Conservation (phyloP, 192 early-diverging fungal genomes). For the Coemansia sp. region DNA sequence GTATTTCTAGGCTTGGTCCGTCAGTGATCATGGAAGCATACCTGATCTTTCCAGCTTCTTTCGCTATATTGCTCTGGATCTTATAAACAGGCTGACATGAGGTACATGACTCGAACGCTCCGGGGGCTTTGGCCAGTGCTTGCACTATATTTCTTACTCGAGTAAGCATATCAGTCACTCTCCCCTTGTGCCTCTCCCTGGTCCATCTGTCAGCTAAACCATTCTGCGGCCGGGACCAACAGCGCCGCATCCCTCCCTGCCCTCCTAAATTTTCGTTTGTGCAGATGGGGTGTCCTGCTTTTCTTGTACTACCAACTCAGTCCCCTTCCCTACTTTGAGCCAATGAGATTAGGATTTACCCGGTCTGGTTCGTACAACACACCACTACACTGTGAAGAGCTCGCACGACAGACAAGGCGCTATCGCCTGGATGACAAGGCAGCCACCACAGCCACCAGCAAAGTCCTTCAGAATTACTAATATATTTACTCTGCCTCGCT, state of each 20-base stretch:
- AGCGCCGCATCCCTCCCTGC: constrained; percentile 1
- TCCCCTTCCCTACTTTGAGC: constrained; percentile 3
- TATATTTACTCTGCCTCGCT: not conserved
- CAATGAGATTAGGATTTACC: constrained; percentile 5
- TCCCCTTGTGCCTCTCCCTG: not conserved
- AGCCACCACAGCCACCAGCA: not conserved
- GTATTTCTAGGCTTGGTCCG: not conserved
- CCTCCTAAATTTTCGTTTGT: not conserved
- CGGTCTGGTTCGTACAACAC: not conserved
- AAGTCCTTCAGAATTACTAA: not conserved
- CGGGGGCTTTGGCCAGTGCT: not conserved
- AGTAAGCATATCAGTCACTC: constrained; percentile 9
- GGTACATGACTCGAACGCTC: not conserved
- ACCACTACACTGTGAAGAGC: not conserved
- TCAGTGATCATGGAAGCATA: not conserved
- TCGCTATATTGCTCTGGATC: not conserved
- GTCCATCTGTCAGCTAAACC: not conserved
- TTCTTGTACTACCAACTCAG: not conserved
- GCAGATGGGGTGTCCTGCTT: not conserved
- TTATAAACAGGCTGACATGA: not conserved
- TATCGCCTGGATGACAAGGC: not conserved
- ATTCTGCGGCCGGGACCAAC: not conserved
- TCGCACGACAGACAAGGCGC: not conserved
- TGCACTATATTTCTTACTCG: not conserved
- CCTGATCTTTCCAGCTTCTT: not conserved